Percentiles rank a stretch among this genome's conserved stretches.
phyloP scores from a whole-genome alignment of 139 green algal genomes.

The Closterium sp. region DNA sequence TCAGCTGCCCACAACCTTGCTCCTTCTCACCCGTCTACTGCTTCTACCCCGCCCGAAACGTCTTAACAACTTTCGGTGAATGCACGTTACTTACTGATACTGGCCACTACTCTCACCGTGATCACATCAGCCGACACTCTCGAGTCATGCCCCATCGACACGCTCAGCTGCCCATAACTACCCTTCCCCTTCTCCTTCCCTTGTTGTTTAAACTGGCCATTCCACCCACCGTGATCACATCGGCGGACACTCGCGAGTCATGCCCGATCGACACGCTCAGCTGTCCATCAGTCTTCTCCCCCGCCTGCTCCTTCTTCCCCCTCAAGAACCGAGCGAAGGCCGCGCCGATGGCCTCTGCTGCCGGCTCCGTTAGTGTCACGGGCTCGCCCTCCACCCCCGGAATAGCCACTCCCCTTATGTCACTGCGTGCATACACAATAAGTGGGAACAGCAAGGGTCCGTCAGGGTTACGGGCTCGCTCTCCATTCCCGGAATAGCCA shows the following conservation, averaged over 20 bases:
- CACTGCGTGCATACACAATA: no score
- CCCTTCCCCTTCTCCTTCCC: background rate
- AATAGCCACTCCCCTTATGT: conserved; percentile 88
- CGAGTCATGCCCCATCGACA: conserved; percentile 39
- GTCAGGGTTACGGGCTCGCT: conserved; percentile 75
- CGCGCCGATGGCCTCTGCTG: conserved; percentile 75
- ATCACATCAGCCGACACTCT: conserved; percentile 24
- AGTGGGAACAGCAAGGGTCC: no score
- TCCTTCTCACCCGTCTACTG: no score
- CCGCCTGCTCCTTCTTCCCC: conserved; percentile 8
- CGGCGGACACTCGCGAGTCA: conserved; percentile 36
- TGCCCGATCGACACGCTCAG: conserved; percentile 28
- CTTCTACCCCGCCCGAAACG: no score
- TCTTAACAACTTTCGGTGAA: no score
- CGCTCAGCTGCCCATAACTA: background rate
- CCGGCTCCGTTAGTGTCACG: conserved; percentile 69
- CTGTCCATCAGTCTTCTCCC: background rate
- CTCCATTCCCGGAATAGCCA: conserved; percentile 77
- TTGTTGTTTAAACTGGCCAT: no score
- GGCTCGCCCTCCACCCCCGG: conserved; percentile 70
- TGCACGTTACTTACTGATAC: no score
- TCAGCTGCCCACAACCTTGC: no score
- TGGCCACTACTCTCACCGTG: background rate
- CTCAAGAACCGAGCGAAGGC: conserved; percentile 77
- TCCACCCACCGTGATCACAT: conserved; percentile 5